Evolutionary conservation across 1,284 basidiomycete species (phyloP), one percentile per base, ranked within the genome.

Genomic region (Grifola frondosa): DNA sequence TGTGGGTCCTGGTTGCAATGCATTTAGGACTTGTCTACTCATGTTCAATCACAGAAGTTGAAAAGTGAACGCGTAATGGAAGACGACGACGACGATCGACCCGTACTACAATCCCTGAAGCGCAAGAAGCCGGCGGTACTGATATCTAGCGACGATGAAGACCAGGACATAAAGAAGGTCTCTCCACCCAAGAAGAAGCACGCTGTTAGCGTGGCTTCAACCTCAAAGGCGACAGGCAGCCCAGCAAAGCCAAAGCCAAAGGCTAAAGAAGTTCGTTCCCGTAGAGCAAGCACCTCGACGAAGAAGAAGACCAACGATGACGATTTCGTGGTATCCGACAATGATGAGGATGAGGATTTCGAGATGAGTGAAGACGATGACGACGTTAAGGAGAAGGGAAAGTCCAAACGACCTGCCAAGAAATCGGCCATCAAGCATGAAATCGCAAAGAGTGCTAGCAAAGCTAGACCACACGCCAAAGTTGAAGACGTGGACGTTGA

Each of bases 131-230:
- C 53, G 2, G 50, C 48, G 2, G 45, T 59, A 1, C 30, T 67
- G 0, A 43, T 63, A 2, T 64, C 61, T 1, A 65, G 64, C 48
- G 66, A 67, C 31, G 63, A 66, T 8, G 66, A 66, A 3, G 61
- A 65, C 15, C 55, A 55, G 3, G 44, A 62, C 1, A 46, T 38
- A 19, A 42, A 43, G 25, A 43, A 51, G 28, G 36, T 24, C 6
- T 39, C 54, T 2, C 69, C 70, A 5, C 68, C 71, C 0, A 71
- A 66, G 60, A 77, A 77, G 63, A 76, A 74, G 50, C 38, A 56
- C 7, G 50, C 49, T 10, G 35, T 42, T 2, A 62, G 64, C 3
- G 48, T 66, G 4, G 33, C 50, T 3, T 46, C 53, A 1, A 44
- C 66, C 2, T 52, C 68, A 2, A 67, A 63, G 46, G 37, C 60